Conservation (phyloP, 805 yeast species). For the Maudiozyma saulgeensis region DNA sequence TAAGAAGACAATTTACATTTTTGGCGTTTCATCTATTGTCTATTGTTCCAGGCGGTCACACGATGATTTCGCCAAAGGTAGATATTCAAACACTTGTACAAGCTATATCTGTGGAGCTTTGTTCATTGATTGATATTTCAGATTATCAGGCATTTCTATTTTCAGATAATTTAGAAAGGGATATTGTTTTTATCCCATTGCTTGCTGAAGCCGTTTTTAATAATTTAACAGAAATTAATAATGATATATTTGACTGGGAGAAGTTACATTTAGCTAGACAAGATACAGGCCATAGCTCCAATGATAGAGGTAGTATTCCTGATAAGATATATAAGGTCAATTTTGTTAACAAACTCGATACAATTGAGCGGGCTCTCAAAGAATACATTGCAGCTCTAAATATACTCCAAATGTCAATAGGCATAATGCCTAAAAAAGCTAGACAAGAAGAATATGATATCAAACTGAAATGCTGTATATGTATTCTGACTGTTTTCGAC, state of each 20-base stretch:
- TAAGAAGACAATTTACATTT: conserved; percentile 16
- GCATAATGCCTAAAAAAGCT: not conserved
- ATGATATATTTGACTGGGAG: not conserved
- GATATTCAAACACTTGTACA: conserved; percentile 9
- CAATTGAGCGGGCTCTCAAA: not conserved
- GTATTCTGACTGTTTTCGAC: not conserved
- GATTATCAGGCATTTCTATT: conserved; percentile 19
- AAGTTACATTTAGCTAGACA: not conserved
- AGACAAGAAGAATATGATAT: not conserved
- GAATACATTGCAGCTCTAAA: not conserved
- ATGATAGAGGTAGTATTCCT: too few relatives aligned
- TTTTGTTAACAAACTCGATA: not conserved
- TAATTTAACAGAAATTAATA: conserved; percentile 4
- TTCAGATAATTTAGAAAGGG: conserved; percentile 7
- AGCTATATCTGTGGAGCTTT: conserved; percentile 8
- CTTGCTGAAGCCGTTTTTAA: conserved; percentile 17
- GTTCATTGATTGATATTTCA: conserved; percentile 9
- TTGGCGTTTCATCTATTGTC: conserved; percentile 12
- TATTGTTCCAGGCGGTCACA: conserved; percentile 14
- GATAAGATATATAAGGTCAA: not conserved
- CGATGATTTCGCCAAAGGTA: conserved; percentile 9
- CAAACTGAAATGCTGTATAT: not conserved
- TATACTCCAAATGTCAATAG: not conserved
- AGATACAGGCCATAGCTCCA: too few relatives aligned
- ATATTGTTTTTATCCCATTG: conserved; percentile 16